A percentile compares a stretch with the other conserved stretches of the same genome.
Conservation (phyloP, 75 land plant genomes). For the Pinus taeda region DNA sequence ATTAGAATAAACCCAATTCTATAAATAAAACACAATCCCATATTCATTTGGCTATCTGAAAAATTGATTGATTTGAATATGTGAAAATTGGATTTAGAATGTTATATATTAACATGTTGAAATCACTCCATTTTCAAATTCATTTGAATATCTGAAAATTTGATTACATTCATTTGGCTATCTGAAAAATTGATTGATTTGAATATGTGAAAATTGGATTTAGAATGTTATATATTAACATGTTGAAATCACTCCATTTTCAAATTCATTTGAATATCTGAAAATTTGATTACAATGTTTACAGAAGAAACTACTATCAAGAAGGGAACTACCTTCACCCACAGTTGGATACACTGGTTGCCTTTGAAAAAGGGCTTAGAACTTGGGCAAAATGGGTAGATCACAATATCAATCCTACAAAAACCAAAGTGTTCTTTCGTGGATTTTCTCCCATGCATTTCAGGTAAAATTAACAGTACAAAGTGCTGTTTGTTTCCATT, state of each 20-base stretch:
- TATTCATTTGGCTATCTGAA: too few species aligned
- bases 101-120: too few species aligned
- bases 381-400: constrained; percentile 82
- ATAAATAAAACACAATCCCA: too few species aligned
- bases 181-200: too few species aligned
- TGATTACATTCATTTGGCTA: background rate
- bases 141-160: background rate
- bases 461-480: constrained; percentile 32
- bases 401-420: constrained; percentile 41
- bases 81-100: too few species aligned
- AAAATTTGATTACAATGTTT: background rate
- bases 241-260: too few species aligned
- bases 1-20: too few species aligned
- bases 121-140: too few species aligned
- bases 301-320: constrained; percentile 54
- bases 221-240: too few species aligned
- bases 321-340: constrained; percentile 27
- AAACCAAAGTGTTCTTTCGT: constrained; percentile 72
- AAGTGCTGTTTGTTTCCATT: too few species aligned
- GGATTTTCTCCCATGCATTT: constrained; percentile 79
- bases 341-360: constrained; percentile 53
- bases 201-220: too few species aligned
- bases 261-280: background rate
- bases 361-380: constrained; percentile 49
- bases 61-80: too few species aligned